These are phyloP conservation scores for Rubroboletus pulcherrimus DNA, from an alignment of 768 basidiomycete species.

Conservation along the genomic window DNA sequence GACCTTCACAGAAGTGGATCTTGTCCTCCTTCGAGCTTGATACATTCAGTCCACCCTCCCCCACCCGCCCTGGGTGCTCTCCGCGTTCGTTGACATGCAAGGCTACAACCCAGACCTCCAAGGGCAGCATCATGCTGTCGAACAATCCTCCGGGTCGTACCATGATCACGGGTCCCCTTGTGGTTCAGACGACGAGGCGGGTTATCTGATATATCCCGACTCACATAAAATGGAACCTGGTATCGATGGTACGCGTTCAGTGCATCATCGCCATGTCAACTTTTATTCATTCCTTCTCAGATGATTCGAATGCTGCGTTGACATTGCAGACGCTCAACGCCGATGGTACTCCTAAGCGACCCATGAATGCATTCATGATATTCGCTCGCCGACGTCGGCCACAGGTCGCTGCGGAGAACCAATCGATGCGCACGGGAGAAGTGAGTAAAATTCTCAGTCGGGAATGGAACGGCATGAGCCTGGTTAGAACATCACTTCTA, in stretches of 20 bases:
- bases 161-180: constrained; percentile 51
- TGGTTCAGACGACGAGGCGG: constrained; percentile 53
- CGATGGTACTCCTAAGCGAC: constrained; percentile 84
- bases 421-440: constrained; percentile 86
- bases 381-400: constrained; percentile 80
- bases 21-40: constrained; percentile 5
- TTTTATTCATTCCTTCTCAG: constrained; percentile 22
- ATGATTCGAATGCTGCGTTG: constrained; percentile 45
- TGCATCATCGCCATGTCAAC: constrained; percentile 7
- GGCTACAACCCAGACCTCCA: constrained; percentile 20
- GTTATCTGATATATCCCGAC: constrained; percentile 29
- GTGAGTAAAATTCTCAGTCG: constrained; percentile 84
- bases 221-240: constrained; percentile 42
- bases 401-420: constrained; percentile 82
- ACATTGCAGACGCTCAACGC: constrained; percentile 80
- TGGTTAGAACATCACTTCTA: constrained; percentile 44
- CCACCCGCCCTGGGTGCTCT: constrained; percentile 3
- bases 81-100: constrained; percentile 26
- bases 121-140: constrained; percentile 22
- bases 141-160: constrained; percentile 28
- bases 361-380: constrained; percentile 95
- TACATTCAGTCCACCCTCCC: constrained; percentile 1
- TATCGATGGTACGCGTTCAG: constrained; percentile 40
- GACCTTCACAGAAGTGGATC: constrained; percentile 15
- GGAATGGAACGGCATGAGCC: constrained; percentile 79